Evolutionary conservation across 169 alveolate species (phyloP), one percentile per base, ranked within the genome.

Genomic region (Hepatocystis sp.): DNA sequence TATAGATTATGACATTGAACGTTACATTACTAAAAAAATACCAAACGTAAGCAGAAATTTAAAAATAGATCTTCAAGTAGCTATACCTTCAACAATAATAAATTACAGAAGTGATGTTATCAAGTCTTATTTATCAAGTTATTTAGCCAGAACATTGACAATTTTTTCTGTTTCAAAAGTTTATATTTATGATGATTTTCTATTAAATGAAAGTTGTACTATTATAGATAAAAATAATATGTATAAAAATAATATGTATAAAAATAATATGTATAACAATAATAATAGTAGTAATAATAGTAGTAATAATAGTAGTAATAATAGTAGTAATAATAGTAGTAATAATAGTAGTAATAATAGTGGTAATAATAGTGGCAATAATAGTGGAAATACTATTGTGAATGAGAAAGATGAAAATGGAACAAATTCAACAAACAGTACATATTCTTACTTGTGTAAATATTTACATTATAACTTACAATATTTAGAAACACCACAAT

Each of bases 401-500:
- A n/a, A n/a, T n/a, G n/a, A 21, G 13, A 10, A 25, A 11, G 11
- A 2, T 2, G 28, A 2, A 25, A 55, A 55, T 28, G 28, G 23
- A 10, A 58, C 13, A 40, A 46, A 46, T 15, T 13, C 25, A 47
- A 27, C 17, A 71, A 5, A n/a, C 5, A 7, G 8, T 27, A 44
- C 55, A 39, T 71, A 71, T 17, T 71, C 86, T 2, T 71, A 71
- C 39, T 27, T 71, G 27, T 71, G 86, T 28, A 61, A 71, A 39
- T 71, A 71, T 51, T 15, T 71, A 39, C 76, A 71, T 49, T 71
- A 58, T 51, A 71, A 71, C 51, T 84, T 98, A 71, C 96, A 97
- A 85, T 98, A 97, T 91, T 91, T 98, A 42, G 99, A 98, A 90
- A 98, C 99, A 8, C 99, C 99, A 4, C 98, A 98, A 93, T 98